A percentile compares a stretch with the other conserved stretches of the same genome.
phyloP scores from a whole-genome alignment of 2,329 filamentous ascomycete genomes.

The Sporothrix brasiliensis region DNA sequence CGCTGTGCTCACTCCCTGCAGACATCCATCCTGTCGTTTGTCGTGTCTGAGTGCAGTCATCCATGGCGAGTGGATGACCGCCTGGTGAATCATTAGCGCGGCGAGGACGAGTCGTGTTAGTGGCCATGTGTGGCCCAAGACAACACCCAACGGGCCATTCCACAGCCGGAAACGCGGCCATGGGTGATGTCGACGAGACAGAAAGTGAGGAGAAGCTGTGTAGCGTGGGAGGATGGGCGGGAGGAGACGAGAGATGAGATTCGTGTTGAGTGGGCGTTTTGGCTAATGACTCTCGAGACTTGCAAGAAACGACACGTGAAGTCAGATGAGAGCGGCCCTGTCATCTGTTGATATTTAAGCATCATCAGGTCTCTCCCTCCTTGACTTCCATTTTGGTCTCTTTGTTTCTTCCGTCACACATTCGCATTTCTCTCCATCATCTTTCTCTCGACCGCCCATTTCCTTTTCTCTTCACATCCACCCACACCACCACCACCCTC shows the following conservation, averaged over 20 bases:
- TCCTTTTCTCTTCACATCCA: background rate
- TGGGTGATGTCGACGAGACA: background rate
- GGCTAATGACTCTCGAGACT: constrained; percentile 23
- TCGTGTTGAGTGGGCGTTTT: background rate
- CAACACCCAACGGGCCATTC: constrained; percentile 1
- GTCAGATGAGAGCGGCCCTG: background rate
- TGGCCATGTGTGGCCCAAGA: background rate
- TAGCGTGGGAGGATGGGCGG: constrained; percentile 1
- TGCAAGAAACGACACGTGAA: no score
- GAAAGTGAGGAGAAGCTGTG: constrained; percentile 10
- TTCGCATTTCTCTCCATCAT: background rate
- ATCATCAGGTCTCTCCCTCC: background rate
- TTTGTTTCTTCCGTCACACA: background rate
- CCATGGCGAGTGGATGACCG: background rate
- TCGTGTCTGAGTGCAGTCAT: background rate
- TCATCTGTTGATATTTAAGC: constrained; percentile 16
- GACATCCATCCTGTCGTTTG: background rate
- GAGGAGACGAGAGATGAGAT: background rate
- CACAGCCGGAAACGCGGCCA: constrained; percentile 25
- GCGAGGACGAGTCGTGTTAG: constrained; percentile 5
- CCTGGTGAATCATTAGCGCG: constrained; percentile 29
- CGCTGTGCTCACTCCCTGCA: no score
- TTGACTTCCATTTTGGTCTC: background rate
- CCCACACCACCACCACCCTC: background rate
- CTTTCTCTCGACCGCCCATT: background rate